Evolutionary conservation across 352 stramenopile species (phyloP).

Genomic region (Phytophthora aleatoria): DNA sequence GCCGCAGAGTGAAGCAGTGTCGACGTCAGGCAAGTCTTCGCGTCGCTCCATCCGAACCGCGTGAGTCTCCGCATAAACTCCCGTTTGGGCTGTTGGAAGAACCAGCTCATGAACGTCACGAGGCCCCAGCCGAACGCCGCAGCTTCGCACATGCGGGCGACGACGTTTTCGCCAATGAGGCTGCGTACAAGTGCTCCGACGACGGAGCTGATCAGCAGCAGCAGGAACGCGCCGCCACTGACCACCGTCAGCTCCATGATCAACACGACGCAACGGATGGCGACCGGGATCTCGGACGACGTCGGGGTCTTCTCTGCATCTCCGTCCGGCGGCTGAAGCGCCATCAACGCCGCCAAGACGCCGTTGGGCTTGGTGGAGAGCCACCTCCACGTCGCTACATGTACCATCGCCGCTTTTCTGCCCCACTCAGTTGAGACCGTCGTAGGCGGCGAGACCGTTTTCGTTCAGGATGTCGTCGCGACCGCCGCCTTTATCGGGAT

Average conservation of each 20-base stretch:
- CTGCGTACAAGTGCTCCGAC: constrained; percentile 18
- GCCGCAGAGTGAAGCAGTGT: constrained; percentile 20
- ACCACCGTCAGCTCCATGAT: constrained; percentile 47
- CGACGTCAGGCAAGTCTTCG: constrained; percentile 17
- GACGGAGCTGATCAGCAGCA: constrained; percentile 36
- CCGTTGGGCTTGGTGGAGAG: constrained; percentile 35
- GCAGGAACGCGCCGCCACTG: constrained; percentile 36
- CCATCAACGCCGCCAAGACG: constrained; percentile 29
- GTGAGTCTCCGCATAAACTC: constrained; percentile 23
- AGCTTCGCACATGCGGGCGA: constrained; percentile 19
- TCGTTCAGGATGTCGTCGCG: constrained; percentile 91
- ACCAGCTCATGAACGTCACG: constrained; percentile 37
- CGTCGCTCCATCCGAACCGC: constrained; percentile 8
- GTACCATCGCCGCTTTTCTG: constrained; percentile 13
- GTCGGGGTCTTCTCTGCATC: constrained; percentile 1
- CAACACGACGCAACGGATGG: constrained; percentile 38
- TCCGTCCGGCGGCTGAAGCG: constrained; percentile 23
- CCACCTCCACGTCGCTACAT: constrained; percentile 24
- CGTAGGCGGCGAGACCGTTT: constrained; percentile 91
- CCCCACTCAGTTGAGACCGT: constrained; percentile 69
- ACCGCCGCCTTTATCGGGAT: constrained; percentile 83
- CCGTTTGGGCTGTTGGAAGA: constrained; percentile 34
- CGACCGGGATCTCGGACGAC: constrained; percentile 17
- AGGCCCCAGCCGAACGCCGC: constrained; percentile 35
- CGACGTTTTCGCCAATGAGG: constrained; percentile 2